Conservation (phyloP, 345 rosid species). For the Aegle marmelos region DNA sequence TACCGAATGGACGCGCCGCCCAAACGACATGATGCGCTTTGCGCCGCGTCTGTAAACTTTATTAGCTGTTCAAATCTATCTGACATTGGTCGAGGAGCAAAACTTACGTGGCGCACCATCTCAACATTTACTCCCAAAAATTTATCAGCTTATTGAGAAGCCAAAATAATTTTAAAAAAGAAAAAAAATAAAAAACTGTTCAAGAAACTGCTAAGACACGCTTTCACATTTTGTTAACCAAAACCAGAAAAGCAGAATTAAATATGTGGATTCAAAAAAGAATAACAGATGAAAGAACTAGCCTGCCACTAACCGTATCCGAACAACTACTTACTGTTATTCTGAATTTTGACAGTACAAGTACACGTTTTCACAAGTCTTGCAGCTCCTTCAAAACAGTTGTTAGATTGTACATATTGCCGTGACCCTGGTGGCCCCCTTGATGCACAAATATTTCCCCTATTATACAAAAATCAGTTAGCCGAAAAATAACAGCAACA, state of each 20-base stretch:
- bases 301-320: slow-evolving; percentile 14
- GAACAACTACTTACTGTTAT: not conserved
- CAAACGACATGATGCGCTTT: too few species aligned
- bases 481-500: not conserved
- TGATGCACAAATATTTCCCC: slow-evolving; percentile 11
- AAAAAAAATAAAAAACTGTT: not conserved
- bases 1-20: too few species aligned
- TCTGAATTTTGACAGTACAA: not conserved
- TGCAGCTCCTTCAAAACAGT: not conserved
- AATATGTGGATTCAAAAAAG: not conserved
- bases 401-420: slow-evolving; percentile 13
- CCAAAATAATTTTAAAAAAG: not conserved
- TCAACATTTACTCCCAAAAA: too few species aligned
- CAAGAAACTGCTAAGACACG: not conserved
- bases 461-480: slow-evolving; percentile 12
- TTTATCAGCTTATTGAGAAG: not conserved
- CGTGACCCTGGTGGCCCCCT: slow-evolving; percentile 6
- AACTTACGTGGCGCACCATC: too few species aligned
- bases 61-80: too few species aligned
- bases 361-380: not conserved
- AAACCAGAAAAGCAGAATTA: not conserved
- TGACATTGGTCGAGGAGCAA: too few species aligned
- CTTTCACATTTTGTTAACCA: not conserved
- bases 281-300: not conserved
- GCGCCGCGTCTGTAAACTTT: too few species aligned